These are phyloP conservation scores for Haplosporangium sp. DNA, from an alignment of 371 early-diverging fungal genomes.

Conservation along the genomic window DNA sequence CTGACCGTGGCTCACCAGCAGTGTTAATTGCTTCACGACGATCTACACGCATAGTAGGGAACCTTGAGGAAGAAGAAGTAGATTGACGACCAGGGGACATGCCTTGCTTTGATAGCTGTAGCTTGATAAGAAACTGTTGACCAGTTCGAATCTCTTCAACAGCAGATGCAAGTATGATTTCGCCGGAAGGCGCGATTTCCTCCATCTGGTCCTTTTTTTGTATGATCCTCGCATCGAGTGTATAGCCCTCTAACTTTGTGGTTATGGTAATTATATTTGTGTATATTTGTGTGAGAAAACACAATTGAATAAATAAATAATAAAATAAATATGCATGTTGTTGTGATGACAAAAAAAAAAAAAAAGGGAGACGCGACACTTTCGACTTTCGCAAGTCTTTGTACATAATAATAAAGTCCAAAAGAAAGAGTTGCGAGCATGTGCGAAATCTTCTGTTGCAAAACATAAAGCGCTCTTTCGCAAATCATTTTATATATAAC, in stretches of 20 bases:
- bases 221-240: conserved; percentile 47
- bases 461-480: too few relatives aligned
- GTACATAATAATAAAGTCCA: too few relatives aligned
- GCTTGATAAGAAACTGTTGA: conserved; percentile 50
- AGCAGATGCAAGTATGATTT: conserved; percentile 7
- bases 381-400: too few relatives aligned
- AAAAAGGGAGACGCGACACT: too few relatives aligned
- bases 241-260: conserved; percentile 20
- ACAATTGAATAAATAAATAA: background rate
- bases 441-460: too few relatives aligned
- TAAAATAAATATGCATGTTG: background rate
- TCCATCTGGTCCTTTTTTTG: conserved; percentile 55
- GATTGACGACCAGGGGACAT: background rate
- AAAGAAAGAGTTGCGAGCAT: too few relatives aligned
- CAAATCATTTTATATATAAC: too few relatives aligned
- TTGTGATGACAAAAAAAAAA: too few relatives aligned
- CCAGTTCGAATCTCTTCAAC: conserved; percentile 51
- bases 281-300: background rate
- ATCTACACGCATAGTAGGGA: conserved; percentile 47
- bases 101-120: conserved; percentile 30
- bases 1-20: conserved; percentile 40
- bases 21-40: conserved; percentile 52
- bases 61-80: conserved; percentile 5
- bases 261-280: background rate
- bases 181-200: conserved; percentile 24